Percentiles rank a stretch among this genome's conserved stretches.
Evolutionary conservation across 345 rosid species (phyloP).

Genomic region (Arabis alpina): DNA sequence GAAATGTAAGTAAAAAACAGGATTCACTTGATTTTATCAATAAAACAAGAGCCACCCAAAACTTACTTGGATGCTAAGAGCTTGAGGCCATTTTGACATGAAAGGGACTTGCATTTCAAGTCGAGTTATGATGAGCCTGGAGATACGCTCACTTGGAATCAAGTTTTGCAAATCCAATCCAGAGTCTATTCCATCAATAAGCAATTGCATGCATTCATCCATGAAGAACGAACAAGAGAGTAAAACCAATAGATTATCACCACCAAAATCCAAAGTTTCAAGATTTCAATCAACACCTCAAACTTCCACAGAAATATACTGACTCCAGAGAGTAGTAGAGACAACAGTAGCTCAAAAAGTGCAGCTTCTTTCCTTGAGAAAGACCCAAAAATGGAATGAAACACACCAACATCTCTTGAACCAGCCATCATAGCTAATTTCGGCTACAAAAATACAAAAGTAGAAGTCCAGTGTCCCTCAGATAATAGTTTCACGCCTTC

Average conservation of each 20-base stretch:
- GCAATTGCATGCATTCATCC: constrained; percentile 84
- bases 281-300: neutral
- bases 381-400: constrained; percentile 88
- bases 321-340: neutral
- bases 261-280: neutral
- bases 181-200: too few relatives aligned
- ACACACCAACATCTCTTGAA: constrained; percentile 81
- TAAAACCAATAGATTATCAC: neutral
- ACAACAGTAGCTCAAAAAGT: constrained; percentile 64
- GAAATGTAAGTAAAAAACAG: neutral
- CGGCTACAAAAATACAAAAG: constrained; percentile 45
- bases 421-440: constrained; percentile 85
- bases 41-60: neutral
- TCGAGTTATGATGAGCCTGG: constrained; percentile 68
- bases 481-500: constrained; percentile 40
- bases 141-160: too few relatives aligned
- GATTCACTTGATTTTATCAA: neutral
- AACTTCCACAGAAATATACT: neutral
- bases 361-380: constrained; percentile 89
- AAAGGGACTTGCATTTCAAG: constrained; percentile 92
- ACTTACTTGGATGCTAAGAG: constrained; percentile 83
- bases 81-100: constrained; percentile 93
- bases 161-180: too few relatives aligned
- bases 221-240: constrained; percentile 68
- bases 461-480: constrained; percentile 46